phyloP scores from a whole-genome alignment of 441 rosid species.

The Euphorbia schlechtendalii region DNA sequence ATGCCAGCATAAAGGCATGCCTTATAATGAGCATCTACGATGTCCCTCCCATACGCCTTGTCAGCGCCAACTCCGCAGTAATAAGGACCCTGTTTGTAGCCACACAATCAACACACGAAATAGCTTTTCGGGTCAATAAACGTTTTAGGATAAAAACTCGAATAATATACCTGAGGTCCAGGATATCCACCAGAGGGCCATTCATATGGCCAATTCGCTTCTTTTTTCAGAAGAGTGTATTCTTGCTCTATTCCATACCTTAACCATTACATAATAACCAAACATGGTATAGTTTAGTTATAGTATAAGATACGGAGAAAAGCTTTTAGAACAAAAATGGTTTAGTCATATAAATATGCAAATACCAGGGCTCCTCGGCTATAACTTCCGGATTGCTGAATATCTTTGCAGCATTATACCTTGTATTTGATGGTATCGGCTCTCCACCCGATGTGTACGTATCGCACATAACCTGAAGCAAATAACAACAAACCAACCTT shows the following conservation, averaged over 20 bases:
- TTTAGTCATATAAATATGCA: too few relatives aligned
- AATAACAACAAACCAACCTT: background rate
- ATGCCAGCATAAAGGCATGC: constrained; percentile 74
- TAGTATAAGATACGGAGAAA: too few relatives aligned
- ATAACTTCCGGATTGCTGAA: constrained; percentile 55
- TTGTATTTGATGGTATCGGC: constrained; percentile 65
- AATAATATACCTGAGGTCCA: constrained; percentile 57
- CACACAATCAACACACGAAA: too few relatives aligned
- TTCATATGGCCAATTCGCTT: constrained; percentile 60
- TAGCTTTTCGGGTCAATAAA: too few relatives aligned
- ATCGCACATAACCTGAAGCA: constrained; percentile 60
- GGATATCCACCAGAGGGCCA: constrained; percentile 85
- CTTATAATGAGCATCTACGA: constrained; percentile 70
- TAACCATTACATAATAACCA: background rate
- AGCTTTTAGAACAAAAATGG: too few relatives aligned
- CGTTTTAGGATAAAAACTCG: too few relatives aligned
- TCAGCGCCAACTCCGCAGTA: constrained; percentile 73
- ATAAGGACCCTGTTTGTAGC: constrained; percentile 80
- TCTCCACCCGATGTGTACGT: constrained; percentile 64
- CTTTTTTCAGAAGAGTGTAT: constrained; percentile 67
- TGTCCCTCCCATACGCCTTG: constrained; percentile 66
- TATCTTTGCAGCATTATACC: constrained; percentile 60
- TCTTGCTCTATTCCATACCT: constrained; percentile 91
- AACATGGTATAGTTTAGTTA: too few relatives aligned
- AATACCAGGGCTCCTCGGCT: constrained; percentile 62